A percentile compares a stretch with the other conserved stretches of the same genome.
Conservation (phyloP, 495 filamentous ascomycete species). For the Xylaria venustula region DNA sequence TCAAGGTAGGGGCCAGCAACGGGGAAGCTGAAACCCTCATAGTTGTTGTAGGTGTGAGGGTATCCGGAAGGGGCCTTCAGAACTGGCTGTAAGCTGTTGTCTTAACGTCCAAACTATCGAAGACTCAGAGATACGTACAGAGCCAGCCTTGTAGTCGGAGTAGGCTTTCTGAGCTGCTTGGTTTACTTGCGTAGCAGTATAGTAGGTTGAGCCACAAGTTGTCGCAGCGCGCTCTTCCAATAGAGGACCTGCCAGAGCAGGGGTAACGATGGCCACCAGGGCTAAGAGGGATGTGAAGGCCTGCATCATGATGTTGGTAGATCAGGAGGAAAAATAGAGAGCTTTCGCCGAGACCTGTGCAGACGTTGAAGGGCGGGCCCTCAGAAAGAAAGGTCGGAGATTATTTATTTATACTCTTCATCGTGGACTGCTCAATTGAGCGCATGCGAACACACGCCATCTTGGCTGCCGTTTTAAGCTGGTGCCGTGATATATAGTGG, state of each 20-base stretch:
- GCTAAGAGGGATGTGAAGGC: constrained; percentile 19
- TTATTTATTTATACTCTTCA: background rate
- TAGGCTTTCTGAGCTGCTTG: constrained; percentile 29
- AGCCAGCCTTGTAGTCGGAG: constrained; percentile 38
- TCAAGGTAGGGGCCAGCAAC: constrained; percentile 61
- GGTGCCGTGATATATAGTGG: constrained; percentile 3
- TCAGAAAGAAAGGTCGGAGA: background rate
- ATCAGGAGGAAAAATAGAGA: background rate
- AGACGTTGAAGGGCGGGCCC: no score
- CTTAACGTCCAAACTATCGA: background rate
- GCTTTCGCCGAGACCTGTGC: background rate
- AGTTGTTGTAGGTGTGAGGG: constrained; percentile 65
- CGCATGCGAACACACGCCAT: background rate
- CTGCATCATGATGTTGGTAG: constrained; percentile 13
- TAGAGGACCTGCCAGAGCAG: constrained; percentile 16
- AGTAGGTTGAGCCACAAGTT: constrained; percentile 48
- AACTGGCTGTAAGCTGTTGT: background rate
- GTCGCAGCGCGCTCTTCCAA: constrained; percentile 30
- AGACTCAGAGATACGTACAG: background rate
- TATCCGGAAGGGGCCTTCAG: constrained; percentile 43
- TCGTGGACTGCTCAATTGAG: background rate
- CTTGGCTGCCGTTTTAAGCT: constrained; percentile 1
- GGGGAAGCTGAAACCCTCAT: constrained; percentile 62
- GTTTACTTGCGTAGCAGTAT: constrained; percentile 42
- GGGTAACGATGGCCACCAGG: constrained; percentile 22